Percentiles rank a stretch among this genome's conserved stretches.
These are phyloP conservation scores for Fagopyrum esculentum DNA, from an alignment of 148 eudicot species.

Conservation along the genomic window DNA sequence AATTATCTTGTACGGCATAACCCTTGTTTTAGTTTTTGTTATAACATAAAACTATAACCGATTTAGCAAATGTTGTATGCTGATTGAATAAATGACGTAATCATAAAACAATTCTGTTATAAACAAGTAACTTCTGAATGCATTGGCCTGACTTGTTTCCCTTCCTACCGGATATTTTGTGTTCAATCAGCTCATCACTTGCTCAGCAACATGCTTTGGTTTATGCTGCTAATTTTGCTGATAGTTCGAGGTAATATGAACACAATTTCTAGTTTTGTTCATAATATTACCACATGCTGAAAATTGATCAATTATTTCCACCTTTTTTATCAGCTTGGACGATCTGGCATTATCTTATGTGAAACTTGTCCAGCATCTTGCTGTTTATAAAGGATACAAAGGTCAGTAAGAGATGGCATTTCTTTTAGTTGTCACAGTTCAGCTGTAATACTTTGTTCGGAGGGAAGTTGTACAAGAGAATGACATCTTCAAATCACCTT, in stretches of 20 bases:
- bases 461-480: not conserved
- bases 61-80: not conserved
- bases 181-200: slow-evolving; percentile 65
- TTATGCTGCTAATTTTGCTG: slow-evolving; percentile 77
- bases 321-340: slow-evolving; percentile 40
- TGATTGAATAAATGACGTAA: not conserved
- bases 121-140: not conserved
- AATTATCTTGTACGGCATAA: not conserved
- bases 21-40: not conserved
- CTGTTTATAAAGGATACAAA: slow-evolving; percentile 76
- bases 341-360: slow-evolving; percentile 79
- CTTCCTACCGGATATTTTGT: not conserved
- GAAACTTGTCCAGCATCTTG: slow-evolving; percentile 92
- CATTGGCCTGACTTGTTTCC: not conserved
- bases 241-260: slow-evolving; percentile 61
- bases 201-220: slow-evolving; percentile 70
- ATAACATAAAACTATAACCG: not conserved
- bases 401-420: slow-evolving; percentile 17
- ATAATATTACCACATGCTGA: not conserved
- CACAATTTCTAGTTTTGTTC: not conserved
- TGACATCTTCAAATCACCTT: not conserved
- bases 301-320: not conserved
- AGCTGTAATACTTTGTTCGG: not conserved
- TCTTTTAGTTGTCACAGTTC: slow-evolving; percentile 2
- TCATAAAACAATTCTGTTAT: not conserved